Conservation (phyloP, 129 eudicot species). For the Pseudognaphalium luteoalbum region DNA sequence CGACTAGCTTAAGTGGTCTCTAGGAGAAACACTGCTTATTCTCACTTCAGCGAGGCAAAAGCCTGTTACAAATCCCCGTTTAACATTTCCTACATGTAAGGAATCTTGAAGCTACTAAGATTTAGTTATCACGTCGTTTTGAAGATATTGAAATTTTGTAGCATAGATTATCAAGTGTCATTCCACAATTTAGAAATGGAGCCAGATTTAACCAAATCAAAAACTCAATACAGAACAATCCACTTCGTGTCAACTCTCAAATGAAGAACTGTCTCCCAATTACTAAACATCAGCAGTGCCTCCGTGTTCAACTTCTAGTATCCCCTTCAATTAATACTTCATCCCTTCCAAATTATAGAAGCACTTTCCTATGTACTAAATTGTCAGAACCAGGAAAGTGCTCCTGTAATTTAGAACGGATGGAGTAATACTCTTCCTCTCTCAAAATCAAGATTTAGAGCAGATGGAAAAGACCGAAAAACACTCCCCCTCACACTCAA, state of each 20-base stretch:
- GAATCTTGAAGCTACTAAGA: neutral
- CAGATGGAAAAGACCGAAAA: neutral
- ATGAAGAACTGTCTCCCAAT: slow-evolving; percentile 4
- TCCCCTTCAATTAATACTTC: slow-evolving; percentile 28
- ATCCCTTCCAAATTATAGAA: slow-evolving; percentile 44
- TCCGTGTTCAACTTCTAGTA: slow-evolving; percentile 24
- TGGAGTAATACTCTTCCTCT: slow-evolving; percentile 28
- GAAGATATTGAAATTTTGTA: neutral
- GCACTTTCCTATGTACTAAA: slow-evolving; percentile 32
- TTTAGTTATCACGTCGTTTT: neutral
- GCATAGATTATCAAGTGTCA: neutral
- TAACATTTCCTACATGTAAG: neutral
- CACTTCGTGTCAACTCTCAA: slow-evolving; percentile 20
- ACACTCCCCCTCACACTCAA: slow-evolving; percentile 16
- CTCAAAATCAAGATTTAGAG: slow-evolving; percentile 17
- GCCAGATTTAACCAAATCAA: neutral
- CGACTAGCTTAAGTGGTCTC: neutral
- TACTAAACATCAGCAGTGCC: slow-evolving; percentile 17
- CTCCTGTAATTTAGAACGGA: slow-evolving; percentile 40
- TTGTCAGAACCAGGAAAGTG: slow-evolving; percentile 37
- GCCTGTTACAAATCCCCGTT: neutral
- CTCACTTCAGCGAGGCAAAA: neutral
- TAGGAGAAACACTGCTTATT: slow-evolving; percentile 4
- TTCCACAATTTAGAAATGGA: neutral
- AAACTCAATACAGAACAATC: neutral